Percentiles rank a stretch among this genome's conserved stretches.
Evolutionary conservation across 179 eudicot species (phyloP).

Genomic region (Camellia oleifera): DNA sequence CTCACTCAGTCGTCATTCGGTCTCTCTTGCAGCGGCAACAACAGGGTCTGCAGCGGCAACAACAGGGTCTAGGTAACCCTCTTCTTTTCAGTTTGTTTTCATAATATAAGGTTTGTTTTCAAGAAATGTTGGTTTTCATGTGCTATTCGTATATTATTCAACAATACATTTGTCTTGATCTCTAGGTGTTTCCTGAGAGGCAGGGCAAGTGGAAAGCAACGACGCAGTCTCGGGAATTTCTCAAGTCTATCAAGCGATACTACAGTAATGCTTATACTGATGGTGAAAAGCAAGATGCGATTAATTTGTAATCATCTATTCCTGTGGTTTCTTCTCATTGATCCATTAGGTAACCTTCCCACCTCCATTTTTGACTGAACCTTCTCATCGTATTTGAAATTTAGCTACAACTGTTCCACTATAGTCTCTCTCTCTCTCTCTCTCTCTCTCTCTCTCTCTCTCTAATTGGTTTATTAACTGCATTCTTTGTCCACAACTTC

Average conservation of each 20-base stretch:
- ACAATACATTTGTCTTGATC: conserved; percentile 15
- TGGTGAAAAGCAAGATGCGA: conserved; percentile 99
- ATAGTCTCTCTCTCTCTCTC: no score
- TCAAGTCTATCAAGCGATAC: conserved; percentile 92
- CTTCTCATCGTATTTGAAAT: no score
- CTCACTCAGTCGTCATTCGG: no score
- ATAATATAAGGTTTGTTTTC: neutral
- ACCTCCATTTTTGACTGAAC: no score
- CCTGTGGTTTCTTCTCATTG: conserved; percentile 15
- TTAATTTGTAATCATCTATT: conserved; percentile 59
- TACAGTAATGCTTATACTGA: conserved; percentile 98
- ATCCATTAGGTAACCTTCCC: neutral
- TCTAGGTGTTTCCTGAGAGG: conserved; percentile 86
- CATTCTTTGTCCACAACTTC: no score
- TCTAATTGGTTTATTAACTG: no score
- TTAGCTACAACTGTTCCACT: no score
- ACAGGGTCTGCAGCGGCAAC: no score
- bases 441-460: no score
- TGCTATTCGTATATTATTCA: neutral
- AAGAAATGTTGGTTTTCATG: neutral
- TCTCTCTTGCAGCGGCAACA: no score
- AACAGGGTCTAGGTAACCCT: no score
- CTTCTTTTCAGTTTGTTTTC: no score
- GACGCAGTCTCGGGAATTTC: conserved; percentile 93
- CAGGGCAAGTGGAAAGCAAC: conserved; percentile 99